Evolutionary conservation across 2,329 filamentous ascomycete genomes (phyloP).

Genomic region (Botrytis porri): DNA sequence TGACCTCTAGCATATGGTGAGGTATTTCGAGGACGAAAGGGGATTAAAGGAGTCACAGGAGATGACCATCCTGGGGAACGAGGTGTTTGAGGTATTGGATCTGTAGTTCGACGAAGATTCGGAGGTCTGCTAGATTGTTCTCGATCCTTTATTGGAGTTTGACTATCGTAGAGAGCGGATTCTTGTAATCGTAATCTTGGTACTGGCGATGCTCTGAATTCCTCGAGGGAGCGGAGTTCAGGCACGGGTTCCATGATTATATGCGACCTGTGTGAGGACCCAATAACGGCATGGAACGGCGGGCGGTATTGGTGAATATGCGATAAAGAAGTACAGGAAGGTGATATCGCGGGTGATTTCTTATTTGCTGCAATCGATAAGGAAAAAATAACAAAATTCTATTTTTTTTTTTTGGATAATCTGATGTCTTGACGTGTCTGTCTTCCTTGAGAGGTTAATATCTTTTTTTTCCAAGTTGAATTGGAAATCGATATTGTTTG

Average conservation of each 20-base stretch:
- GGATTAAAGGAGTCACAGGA: slow-evolving; percentile 44
- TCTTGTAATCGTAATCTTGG: slow-evolving; percentile 49
- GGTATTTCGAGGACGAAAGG: slow-evolving; percentile 60
- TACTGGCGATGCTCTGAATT: slow-evolving; percentile 58
- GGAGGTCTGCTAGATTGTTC: slow-evolving; percentile 45
- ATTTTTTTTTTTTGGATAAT: slow-evolving; percentile 1
- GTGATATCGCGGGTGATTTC: slow-evolving; percentile 5
- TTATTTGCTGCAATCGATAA: slow-evolving; percentile 12
- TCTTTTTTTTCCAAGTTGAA: neutral
- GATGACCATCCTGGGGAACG: slow-evolving; percentile 41
- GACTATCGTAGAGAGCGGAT: slow-evolving; percentile 26
- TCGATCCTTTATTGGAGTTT: slow-evolving; percentile 22
- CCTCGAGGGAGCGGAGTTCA: slow-evolving; percentile 66
- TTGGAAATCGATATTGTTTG: neutral
- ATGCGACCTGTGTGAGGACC: slow-evolving; percentile 22
- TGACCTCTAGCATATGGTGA: slow-evolving; percentile 59
- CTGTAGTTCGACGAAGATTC: slow-evolving; percentile 56
- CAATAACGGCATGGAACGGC: slow-evolving; percentile 18
- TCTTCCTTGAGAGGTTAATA: neutral
- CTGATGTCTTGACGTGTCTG: neutral
- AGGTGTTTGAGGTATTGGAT: slow-evolving; percentile 54
- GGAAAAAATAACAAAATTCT: neutral
- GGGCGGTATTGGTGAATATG: slow-evolving; percentile 10
- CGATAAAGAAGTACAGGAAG: neutral
- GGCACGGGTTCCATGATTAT: slow-evolving; percentile 62